Percentiles rank a stretch among this genome's conserved stretches.
Conservation (phyloP, 306 rosid species). For the Quercus gilva region DNA sequence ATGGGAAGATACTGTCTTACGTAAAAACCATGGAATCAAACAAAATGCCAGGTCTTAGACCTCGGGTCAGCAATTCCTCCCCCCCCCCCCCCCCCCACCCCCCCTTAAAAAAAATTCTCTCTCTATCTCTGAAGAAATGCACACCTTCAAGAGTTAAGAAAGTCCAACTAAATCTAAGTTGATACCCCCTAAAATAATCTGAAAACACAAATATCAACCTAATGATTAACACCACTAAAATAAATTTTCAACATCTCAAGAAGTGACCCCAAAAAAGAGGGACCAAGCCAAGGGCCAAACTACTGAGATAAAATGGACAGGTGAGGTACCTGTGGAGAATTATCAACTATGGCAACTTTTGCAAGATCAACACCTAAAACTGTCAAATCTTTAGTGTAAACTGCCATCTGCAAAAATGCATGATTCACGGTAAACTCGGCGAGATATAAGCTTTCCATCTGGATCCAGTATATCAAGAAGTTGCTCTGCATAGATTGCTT, state of each 20-base stretch:
- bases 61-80: neutral
- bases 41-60: neutral
- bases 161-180: neutral
- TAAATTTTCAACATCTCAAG: constrained; percentile 2
- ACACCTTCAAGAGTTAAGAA: neutral
- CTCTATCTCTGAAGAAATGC: neutral
- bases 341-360: constrained; percentile 87
- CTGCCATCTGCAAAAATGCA: constrained; percentile 88
- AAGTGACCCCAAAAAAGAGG: neutral
- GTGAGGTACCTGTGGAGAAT: constrained; percentile 87
- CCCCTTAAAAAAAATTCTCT: neutral
- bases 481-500: constrained; percentile 87
- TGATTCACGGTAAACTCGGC: constrained; percentile 80
- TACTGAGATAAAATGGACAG: constrained; percentile 11
- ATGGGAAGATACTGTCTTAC: neutral
- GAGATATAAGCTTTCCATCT: constrained; percentile 72
- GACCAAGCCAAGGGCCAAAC: constrained; percentile 15
- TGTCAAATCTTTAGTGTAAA: constrained; percentile 92
- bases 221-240: neutral
- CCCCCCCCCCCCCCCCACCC: too few relatives aligned
- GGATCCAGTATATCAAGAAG: constrained; percentile 93
- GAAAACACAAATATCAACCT: neutral
- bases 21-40: neutral
- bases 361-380: constrained; percentile 87
- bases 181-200: neutral